These are phyloP conservation scores for Aspergillus sergii DNA, from an alignment of 2,329 filamentous ascomycete species.

Conservation along the genomic window DNA sequence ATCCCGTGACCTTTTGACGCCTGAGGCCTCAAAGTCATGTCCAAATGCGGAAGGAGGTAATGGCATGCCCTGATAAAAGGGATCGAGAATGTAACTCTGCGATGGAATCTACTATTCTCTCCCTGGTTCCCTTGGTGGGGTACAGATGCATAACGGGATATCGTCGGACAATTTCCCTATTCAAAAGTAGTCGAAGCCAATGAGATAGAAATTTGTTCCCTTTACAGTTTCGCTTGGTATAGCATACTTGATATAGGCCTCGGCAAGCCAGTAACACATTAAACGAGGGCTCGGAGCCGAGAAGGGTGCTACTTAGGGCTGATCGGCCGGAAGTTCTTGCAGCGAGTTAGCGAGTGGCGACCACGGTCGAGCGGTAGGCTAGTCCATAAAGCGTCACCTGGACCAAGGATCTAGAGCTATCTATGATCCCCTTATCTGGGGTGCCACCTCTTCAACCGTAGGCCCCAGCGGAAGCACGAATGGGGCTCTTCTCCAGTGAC, in stretches of 20 bases:
- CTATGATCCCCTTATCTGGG: conserved; percentile 17
- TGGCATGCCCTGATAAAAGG: background rate
- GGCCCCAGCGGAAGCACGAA: background rate
- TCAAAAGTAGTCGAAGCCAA: background rate
- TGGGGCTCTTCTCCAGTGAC: background rate
- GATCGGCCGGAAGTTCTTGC: background rate
- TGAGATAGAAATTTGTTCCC: background rate
- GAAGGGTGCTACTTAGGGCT: background rate
- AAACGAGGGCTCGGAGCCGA: background rate
- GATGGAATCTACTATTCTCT: background rate
- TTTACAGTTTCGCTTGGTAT: background rate
- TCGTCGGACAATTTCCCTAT: background rate
- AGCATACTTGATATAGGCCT: background rate
- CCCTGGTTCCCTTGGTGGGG: background rate
- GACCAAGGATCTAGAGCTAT: conserved; percentile 3
- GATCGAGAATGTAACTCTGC: background rate
- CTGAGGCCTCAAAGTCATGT: background rate
- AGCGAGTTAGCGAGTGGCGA: background rate
- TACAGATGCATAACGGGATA: background rate
- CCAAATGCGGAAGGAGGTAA: background rate
- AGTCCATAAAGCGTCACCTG: conserved; percentile 8
- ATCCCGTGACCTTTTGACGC: background rate
- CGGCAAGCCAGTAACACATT: background rate
- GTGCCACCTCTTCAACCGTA: conserved; percentile 2
- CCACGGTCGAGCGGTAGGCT: conserved; percentile 11